These are phyloP conservation scores for Anastatica hierochuntica DNA, from an alignment of 345 rosid species.

Conservation along the genomic window DNA sequence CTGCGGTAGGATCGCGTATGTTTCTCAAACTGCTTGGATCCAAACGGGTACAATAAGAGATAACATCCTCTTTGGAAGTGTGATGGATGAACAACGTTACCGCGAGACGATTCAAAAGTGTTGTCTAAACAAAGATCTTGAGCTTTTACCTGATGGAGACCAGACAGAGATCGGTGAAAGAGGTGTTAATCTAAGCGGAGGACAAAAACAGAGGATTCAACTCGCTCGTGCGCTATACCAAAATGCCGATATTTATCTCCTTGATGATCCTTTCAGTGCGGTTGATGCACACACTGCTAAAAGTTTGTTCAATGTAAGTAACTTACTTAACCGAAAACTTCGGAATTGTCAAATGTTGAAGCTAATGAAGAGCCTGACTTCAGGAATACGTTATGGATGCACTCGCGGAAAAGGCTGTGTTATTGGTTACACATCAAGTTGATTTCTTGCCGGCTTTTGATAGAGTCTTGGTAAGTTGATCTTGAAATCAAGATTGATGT, in stretches of 20 bases:
- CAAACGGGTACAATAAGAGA: constrained; percentile 83
- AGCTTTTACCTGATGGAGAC: constrained; percentile 80
- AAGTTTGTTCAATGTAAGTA: constrained; percentile 70
- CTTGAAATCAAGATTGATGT: no score
- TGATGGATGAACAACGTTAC: constrained; percentile 59
- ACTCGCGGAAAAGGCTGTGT: constrained; percentile 60
- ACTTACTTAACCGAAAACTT: background rate
- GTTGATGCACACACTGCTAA: constrained; percentile 96
- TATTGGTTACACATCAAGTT: constrained; percentile 94
- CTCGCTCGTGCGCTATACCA: constrained; percentile 96
- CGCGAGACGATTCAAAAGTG: constrained; percentile 69
- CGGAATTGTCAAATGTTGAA: background rate
- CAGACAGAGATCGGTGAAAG: constrained; percentile 94
- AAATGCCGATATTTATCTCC: constrained; percentile 76
- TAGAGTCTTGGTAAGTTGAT: constrained; percentile 58
- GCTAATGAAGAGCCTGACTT: constrained; percentile 21
- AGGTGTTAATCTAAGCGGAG: constrained; percentile 97
- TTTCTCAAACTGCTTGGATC: constrained; percentile 95
- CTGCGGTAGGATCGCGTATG: constrained; percentile 70
- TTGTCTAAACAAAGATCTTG: constrained; percentile 81
- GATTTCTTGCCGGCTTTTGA: constrained; percentile 88
- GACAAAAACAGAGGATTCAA: constrained; percentile 94
- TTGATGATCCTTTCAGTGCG: constrained; percentile 97
- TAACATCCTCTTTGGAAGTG: constrained; percentile 70
- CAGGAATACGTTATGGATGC: constrained; percentile 83